Evolutionary conservation across 352 stramenopile genomes (phyloP), one percentile per base, ranked within the genome.

Genomic region (Globisporangium nagaii): DNA sequence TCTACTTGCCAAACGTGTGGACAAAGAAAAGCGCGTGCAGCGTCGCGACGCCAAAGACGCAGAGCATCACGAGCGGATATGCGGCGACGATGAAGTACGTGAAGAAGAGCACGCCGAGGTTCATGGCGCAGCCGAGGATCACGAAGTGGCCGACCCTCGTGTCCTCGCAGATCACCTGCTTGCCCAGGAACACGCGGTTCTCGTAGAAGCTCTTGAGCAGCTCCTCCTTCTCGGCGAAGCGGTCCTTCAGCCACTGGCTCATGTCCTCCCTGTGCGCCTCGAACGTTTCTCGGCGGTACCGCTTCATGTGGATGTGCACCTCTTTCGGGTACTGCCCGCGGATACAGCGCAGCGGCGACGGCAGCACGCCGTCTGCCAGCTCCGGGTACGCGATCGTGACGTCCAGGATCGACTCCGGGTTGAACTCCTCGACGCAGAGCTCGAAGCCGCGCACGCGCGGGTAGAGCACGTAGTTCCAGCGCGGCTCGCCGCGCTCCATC

Each of bases 311-410:
- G 43, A 93, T 77, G 57, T 91, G 78, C 25, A 93, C 83, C 34
- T 84, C 74, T 9, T 53, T 73, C 8, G 83, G 83, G 52, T 78
- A 88, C 42, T 89, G 83, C 6, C 83, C 83, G 40, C 67, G 51
- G 0, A 75, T 54, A 11, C 90, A 83, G 31, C 80, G 78, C 13
- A 89, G 50, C 54, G 83, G 83, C 4, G 83, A 93, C 5, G 83
- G 83, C 46, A 80, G 62, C 27, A 93, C 50, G 19, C 83, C 83
- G 17, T 84, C 49, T 10, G 72, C 63, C 2, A 93, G 79, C 56
- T 93, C 80, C 0, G 80, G 80, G 60, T 89, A 93, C 9, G 67
- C 83, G 22, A 93, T 70, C 1, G 83, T 93, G 2, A 91, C 53
- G 54, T 93, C 83, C 13, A 93, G 56, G 15, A 93, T 66, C 28